A percentile compares a stretch with the other conserved stretches of the same genome.
phyloP scores from a whole-genome alignment of 2,329 filamentous ascomycete genomes.

The Lachnellula subtilissima region DNA sequence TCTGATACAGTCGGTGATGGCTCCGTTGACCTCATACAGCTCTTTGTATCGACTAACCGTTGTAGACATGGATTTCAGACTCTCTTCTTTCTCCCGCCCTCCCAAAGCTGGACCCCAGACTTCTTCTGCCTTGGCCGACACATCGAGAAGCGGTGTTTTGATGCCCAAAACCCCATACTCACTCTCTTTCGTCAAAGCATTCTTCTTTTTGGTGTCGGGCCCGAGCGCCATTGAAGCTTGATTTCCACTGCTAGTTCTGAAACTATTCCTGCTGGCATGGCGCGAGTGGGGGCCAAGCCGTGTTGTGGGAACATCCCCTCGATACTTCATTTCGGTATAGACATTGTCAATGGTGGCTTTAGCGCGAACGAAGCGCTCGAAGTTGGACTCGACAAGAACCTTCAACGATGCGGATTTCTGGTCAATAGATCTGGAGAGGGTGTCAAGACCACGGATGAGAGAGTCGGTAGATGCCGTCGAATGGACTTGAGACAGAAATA shows the following conservation, averaged over 20 bases:
- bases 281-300: constrained; percentile 33
- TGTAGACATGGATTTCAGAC: constrained; percentile 70
- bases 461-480: constrained; percentile 77
- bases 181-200: constrained; percentile 86
- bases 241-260: constrained; percentile 35
- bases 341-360: constrained; percentile 99
- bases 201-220: constrained; percentile 68
- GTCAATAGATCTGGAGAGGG: constrained; percentile 86
- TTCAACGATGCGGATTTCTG: constrained; percentile 97
- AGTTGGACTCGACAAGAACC: constrained; percentile 93
- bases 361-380: constrained; percentile 94
- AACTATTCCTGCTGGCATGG: constrained; percentile 34
- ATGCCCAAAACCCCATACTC: constrained; percentile 87
- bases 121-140: constrained; percentile 90
- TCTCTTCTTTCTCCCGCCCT: constrained; percentile 85
- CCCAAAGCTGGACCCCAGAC: constrained; percentile 94
- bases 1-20: constrained; percentile 79
- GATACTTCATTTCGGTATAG: constrained; percentile 93
- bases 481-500: constrained; percentile 92
- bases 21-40: constrained; percentile 74
- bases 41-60: constrained; percentile 75
- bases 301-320: constrained; percentile 47
- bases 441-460: constrained; percentile 75
- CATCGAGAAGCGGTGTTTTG: constrained; percentile 80
- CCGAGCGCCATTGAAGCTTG: constrained; percentile 26